phyloP scores from a whole-genome alignment of 306 rosid species.

The Albizia julibrissin region DNA sequence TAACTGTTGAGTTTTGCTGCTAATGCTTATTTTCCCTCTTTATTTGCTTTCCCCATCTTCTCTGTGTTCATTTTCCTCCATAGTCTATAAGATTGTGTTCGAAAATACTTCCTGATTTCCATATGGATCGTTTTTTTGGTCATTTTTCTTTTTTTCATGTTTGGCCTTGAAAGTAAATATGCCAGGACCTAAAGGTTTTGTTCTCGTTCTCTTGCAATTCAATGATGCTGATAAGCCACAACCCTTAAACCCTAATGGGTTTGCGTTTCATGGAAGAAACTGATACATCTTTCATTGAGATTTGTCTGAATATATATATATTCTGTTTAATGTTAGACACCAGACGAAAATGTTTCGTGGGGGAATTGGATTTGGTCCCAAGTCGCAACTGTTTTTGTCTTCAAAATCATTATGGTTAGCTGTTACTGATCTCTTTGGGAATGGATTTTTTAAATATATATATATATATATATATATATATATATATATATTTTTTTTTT shows the following conservation, averaged over 20 bases:
- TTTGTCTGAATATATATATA: too few relatives aligned
- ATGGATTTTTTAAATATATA: neutral
- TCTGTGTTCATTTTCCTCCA: neutral
- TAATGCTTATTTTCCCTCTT: neutral
- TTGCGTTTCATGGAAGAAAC: neutral
- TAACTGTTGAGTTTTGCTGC: neutral
- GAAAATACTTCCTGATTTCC: neutral
- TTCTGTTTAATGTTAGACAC: neutral
- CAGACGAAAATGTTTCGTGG: neutral
- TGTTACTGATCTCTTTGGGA: neutral
- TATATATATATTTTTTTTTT: neutral
- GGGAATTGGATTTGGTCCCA: neutral
- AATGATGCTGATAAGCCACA: neutral
- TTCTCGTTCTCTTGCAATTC: neutral
- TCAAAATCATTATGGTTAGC: neutral
- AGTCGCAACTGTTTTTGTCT: neutral
- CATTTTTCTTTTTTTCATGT: neutral
- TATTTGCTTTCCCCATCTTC: neutral
- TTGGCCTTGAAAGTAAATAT: neutral
- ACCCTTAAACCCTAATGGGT: neutral
- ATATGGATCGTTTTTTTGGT: neutral
- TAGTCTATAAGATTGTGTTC: neutral
- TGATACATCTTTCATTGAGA: neutral
- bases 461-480: too few relatives aligned
- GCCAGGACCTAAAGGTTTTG: neutral